Conservation (phyloP, 1,284 basidiomycete species). For the Pseudozyma pruni region DNA sequence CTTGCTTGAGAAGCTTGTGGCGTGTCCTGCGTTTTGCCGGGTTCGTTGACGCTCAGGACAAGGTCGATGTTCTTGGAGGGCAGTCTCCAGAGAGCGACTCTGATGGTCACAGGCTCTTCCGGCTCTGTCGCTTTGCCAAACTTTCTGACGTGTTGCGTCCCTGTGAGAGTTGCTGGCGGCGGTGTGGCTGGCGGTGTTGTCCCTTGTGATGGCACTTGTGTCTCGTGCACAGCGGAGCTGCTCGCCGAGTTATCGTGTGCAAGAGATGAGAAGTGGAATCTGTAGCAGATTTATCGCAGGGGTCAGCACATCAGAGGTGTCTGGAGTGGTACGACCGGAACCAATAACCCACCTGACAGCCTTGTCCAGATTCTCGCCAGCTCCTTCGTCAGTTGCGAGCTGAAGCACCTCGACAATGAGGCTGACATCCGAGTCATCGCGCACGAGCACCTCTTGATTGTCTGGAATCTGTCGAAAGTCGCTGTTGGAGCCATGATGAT, state of each 20-base stretch:
- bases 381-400: conserved; percentile 75
- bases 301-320: no score
- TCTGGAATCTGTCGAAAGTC: conserved; percentile 93
- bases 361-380: conserved; percentile 69
- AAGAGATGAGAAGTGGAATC: conserved; percentile 90
- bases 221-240: conserved; percentile 71
- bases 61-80: conserved; percentile 60
- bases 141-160: conserved; percentile 59
- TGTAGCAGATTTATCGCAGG: conserved; percentile 59
- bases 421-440: conserved; percentile 77
- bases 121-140: conserved; percentile 54
- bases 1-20: conserved; percentile 10
- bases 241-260: conserved; percentile 89
- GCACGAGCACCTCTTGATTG: conserved; percentile 92
- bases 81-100: conserved; percentile 62
- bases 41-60: conserved; percentile 63
- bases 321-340: no score
- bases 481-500: conserved; percentile 73
- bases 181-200: conserved; percentile 33
- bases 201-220: conserved; percentile 60
- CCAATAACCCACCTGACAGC: conserved; percentile 58
- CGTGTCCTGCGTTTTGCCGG: conserved; percentile 12
- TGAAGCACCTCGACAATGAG: conserved; percentile 88
- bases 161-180: conserved; percentile 41
- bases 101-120: conserved; percentile 54